A percentile compares a stretch with the other conserved stretches of the same genome.
Evolutionary conservation across 1,284 basidiomycete genomes (phyloP).

Genomic region (Kalmanozyma brasiliensis): DNA sequence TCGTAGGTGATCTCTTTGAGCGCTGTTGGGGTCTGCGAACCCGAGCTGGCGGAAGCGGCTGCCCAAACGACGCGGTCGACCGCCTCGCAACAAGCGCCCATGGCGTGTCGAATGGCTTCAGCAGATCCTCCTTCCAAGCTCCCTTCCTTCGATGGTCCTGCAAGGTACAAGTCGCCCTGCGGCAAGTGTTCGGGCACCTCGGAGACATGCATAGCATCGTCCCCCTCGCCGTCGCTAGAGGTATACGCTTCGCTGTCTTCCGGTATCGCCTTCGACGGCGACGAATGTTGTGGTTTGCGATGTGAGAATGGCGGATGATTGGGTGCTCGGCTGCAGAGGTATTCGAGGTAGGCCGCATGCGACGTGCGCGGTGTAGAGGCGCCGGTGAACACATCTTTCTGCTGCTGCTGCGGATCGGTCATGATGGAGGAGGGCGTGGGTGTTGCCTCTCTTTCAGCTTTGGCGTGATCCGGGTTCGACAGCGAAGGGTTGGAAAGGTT

Average conservation of each 20-base stretch:
- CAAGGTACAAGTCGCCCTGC: conserved; percentile 64
- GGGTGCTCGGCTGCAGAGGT: conserved; percentile 38
- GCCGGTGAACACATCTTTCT: background rate
- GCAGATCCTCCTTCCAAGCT: conserved; percentile 55
- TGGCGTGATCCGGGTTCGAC: background rate
- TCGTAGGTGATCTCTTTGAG: conserved; percentile 23
- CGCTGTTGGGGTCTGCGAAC: background rate
- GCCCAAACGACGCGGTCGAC: conserved; percentile 60
- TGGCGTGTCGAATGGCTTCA: conserved; percentile 60
- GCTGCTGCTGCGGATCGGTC: background rate
- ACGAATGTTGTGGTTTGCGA: conserved; percentile 7
- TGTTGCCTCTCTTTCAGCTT: conserved; percentile 20
- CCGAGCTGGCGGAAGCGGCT: conserved; percentile 5
- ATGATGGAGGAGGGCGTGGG: conserved; percentile 14
- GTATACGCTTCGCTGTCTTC: conserved; percentile 43
- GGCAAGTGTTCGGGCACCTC: conserved; percentile 60
- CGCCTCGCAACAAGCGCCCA: conserved; percentile 61
- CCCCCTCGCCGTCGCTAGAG: conserved; percentile 58
- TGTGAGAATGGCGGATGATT: conserved; percentile 30
- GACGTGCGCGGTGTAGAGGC: conserved; percentile 12
- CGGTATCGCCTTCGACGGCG: conserved; percentile 9
- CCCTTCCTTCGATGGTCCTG: conserved; percentile 41
- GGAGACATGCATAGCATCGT: conserved; percentile 51
- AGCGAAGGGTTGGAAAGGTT: background rate
- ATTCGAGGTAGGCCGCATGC: conserved; percentile 42